Percentiles rank a stretch among this genome's conserved stretches.
phyloP scores from a whole-genome alignment of 2,329 filamentous ascomycete genomes.

The Scortechinia acanthostroma region DNA sequence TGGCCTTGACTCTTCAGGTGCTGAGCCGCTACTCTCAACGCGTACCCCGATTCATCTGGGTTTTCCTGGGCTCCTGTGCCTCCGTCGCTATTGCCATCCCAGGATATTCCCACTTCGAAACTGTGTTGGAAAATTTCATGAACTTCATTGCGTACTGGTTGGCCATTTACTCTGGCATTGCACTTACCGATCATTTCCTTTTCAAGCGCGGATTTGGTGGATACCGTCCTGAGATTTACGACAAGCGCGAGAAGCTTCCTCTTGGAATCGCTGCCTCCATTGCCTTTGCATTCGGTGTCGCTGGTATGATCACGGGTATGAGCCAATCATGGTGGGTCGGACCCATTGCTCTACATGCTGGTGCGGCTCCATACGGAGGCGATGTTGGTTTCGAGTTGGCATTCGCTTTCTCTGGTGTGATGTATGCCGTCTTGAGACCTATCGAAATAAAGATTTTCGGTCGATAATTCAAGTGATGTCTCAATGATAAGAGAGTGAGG shows the following conservation, averaged over 20 bases:
- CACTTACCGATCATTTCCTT: conserved; percentile 60
- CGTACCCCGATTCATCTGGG: conserved; percentile 65
- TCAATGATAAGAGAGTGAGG: no score
- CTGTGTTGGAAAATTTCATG: conserved; percentile 66
- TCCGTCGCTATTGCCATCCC: conserved; percentile 67
- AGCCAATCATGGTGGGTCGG: conserved; percentile 64
- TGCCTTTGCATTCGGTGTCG: conserved; percentile 57
- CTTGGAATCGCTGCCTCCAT: conserved; percentile 53
- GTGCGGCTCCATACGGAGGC: conserved; percentile 34
- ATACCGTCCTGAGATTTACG: conserved; percentile 52
- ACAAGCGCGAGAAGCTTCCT: conserved; percentile 47
- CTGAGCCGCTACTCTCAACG: conserved; percentile 47
- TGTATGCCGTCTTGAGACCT: conserved; percentile 40
- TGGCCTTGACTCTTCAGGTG: conserved; percentile 60
- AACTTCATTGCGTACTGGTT: conserved; percentile 66
- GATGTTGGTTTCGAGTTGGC: conserved; percentile 53
- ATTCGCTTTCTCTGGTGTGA: conserved; percentile 47
- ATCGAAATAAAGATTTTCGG: conserved; percentile 29
- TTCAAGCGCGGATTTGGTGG: conserved; percentile 55
- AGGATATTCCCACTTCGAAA: conserved; percentile 58
- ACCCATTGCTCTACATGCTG: conserved; percentile 54
- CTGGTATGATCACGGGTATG: conserved; percentile 65
- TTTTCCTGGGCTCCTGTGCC: conserved; percentile 47
- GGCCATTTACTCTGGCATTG: conserved; percentile 64
- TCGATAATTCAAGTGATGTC: no score